Base-by-base conservation (phyloP, 164 flowering plant species). In the Berberis vulgaris region DNA sequence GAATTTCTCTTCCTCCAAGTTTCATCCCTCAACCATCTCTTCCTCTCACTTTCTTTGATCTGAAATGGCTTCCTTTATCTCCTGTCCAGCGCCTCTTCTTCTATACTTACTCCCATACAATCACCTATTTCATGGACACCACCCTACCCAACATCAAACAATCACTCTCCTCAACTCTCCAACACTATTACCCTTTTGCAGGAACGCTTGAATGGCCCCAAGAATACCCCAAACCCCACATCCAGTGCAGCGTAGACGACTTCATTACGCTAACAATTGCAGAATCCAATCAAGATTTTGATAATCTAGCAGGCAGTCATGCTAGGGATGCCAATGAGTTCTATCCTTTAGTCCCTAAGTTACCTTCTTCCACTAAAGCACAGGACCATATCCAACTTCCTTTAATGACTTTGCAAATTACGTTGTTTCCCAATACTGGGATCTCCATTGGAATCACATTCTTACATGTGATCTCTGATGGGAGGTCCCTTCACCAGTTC, bases 401-500 rank as follows among this genome's bases (percentile, higher is more conserved):
- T 40, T 44, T 71, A 7, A 41, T 71, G 2, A 50, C 69, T 3
- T 39, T 71, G 62, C 66, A 71, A 42, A 45, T 62, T n/a, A 71
- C 73, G n/a, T 6, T 65, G n/a, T 71, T 71, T 49, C 73, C 73
- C 38, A 59, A 64, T 54, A 12, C 53, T 43, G 72, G 72, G 11
- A 43, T 69, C 58, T 69, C 67, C 49, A 38, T 69, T 39, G 72
- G 72, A 1, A 13, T 69, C 39, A n/a, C 58, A 47, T 5, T 50
- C 1, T 40, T 13, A 26, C 72, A 69, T 41, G 52, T 41, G 11
- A 63, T 8, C 5, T 59, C 50, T 2, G 72, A 69, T 46, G 72
- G 72, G 3, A 8, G 9, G 12, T 13, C 67, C 44, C 43, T 41
- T 49, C 43, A 11, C 58, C 50, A 53, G 38, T 69, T 69, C 59